Base-by-base conservation (phyloP, 2,329 filamentous ascomycete genomes). In the Talaromyces piceae region DNA sequence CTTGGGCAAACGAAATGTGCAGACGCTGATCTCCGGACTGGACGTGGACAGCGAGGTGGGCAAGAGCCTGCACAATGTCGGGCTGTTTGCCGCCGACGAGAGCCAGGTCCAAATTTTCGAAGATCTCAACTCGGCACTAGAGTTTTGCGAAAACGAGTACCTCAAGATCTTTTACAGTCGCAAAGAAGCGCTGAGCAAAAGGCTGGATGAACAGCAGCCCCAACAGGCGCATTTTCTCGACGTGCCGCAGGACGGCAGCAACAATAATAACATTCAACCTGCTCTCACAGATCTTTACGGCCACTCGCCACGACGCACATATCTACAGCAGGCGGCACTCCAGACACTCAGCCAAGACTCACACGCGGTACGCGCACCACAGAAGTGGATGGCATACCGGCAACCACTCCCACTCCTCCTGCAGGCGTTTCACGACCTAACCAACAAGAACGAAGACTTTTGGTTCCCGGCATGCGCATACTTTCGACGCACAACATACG, bases 61-160 rank as follows among this genome's bases (percentile, higher is more conserved):
- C 5, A 81, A 80, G 54, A 88, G 84, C 54, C 76, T 98, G 4
- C 80, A 87, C 37, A 90, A 89, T 49, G 90, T 95, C 8, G 91
- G 91, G 0, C 76, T 98, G 1, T 88, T 84, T 39, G 80, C 84
- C n/a, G n/a, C n/a, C 39, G 82, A 87, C 45, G 83, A 81, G 23
- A 82, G 83, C 30, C 82, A 84, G 11, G 89, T 95, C 5, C 79
- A 83, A 54, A 82, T 96, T 50, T 88, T 96, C 58, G 86, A 90
- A 39, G 85, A 94, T 56, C 80, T 98, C 49, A 98, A 98, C 66
- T 91, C 88, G 5, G 91, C 91, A 0, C 77, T 98, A 1, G 93
- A 98, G 65, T 88, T 84, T 57, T 97, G 91, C 68, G 93, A 98
- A 65, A 98, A 98, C 60, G 88, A 95, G 61, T 80, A 96, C 5